Evolutionary conservation across 2,329 filamentous ascomycete genomes (phyloP).

Genomic region (Pseudophaeomoniella oleicola): DNA sequence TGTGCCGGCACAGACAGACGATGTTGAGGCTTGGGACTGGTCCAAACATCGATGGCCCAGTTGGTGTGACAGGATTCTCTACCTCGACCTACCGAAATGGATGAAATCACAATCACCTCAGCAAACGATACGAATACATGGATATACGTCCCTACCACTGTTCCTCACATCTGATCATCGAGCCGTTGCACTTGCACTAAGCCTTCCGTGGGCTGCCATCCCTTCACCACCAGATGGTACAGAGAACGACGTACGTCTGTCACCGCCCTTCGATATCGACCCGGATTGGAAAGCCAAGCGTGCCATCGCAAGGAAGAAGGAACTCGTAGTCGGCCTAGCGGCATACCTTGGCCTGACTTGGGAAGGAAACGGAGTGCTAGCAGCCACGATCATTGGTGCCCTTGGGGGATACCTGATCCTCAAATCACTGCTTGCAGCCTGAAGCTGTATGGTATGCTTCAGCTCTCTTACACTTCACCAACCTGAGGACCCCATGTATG

Average conservation of each 20-base stretch:
- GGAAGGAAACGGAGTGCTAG: constrained; percentile 28
- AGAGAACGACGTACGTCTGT: constrained; percentile 23
- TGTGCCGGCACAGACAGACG: constrained; percentile 18
- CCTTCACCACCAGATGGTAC: constrained; percentile 17
- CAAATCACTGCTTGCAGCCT: constrained; percentile 16
- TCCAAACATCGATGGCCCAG: constrained; percentile 72
- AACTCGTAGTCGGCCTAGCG: constrained; percentile 43
- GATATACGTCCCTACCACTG: constrained; percentile 63
- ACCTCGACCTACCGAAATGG: constrained; percentile 48
- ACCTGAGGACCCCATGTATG: not conserved
- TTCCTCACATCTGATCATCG: constrained; percentile 79
- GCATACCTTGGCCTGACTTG: constrained; percentile 38
- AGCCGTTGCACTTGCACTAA: constrained; percentile 58
- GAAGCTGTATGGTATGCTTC: not conserved
- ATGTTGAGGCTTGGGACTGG: constrained; percentile 47
- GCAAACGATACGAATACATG: constrained; percentile 39
- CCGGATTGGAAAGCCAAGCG: constrained; percentile 40
- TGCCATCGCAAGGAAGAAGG: constrained; percentile 39
- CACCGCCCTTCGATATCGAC: constrained; percentile 44
- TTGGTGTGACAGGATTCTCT: constrained; percentile 89
- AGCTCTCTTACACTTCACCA: not conserved
- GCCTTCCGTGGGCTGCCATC: constrained; percentile 43
- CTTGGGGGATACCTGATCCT: constrained; percentile 24
- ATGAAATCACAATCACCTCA: constrained; percentile 18
- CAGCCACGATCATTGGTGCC: constrained; percentile 22